Percentiles rank a stretch among this genome's conserved stretches.
Conservation (phyloP, 371 early-diverging fungal species). For the Parasitella parasitica region DNA sequence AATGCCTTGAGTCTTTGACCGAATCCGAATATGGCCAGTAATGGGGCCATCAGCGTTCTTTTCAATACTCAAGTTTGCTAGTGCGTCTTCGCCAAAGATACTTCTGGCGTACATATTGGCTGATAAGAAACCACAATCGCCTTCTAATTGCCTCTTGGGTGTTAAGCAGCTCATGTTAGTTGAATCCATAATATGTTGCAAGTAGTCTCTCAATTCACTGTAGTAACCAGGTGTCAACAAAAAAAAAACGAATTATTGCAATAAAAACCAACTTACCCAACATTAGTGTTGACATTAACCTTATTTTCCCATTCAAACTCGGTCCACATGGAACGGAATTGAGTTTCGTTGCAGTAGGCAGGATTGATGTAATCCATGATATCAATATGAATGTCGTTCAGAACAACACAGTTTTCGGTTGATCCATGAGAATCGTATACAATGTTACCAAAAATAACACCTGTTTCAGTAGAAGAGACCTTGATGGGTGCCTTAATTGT, state of each 20-base stretch:
- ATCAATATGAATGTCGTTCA: conserved; percentile 97
- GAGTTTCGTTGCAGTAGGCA: conserved; percentile 85
- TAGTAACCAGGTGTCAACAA: too few species aligned
- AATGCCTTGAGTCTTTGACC: conserved; percentile 97
- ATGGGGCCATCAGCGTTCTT: conserved; percentile 75
- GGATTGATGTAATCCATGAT: conserved; percentile 99
- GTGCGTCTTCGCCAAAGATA: conserved; percentile 97
- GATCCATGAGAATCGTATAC: conserved; percentile 91
- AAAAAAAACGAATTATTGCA: too few species aligned
- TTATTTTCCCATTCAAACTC: conserved; percentile 99
- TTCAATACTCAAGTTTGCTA: conserved; percentile 95
- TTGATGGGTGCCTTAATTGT: conserved; percentile 95
- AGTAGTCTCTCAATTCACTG: conserved; percentile 80
- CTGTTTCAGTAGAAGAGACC: conserved; percentile 96
- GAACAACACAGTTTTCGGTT: conserved; percentile 83
- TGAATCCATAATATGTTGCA: conserved; percentile 88
- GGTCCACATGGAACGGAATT: conserved; percentile 97
- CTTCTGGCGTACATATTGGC: conserved; percentile 95
- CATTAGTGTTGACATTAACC: conserved; percentile 91
- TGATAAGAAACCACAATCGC: conserved; percentile 94
- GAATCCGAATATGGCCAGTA: conserved; percentile 94
- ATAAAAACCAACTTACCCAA: conserved; percentile 57
- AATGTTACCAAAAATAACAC: conserved; percentile 97
- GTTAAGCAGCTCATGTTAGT: conserved; percentile 97
- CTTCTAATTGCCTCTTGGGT: conserved; percentile 87